phyloP scores from a whole-genome alignment of 768 basidiomycete species.

The Leccinum boreale region DNA sequence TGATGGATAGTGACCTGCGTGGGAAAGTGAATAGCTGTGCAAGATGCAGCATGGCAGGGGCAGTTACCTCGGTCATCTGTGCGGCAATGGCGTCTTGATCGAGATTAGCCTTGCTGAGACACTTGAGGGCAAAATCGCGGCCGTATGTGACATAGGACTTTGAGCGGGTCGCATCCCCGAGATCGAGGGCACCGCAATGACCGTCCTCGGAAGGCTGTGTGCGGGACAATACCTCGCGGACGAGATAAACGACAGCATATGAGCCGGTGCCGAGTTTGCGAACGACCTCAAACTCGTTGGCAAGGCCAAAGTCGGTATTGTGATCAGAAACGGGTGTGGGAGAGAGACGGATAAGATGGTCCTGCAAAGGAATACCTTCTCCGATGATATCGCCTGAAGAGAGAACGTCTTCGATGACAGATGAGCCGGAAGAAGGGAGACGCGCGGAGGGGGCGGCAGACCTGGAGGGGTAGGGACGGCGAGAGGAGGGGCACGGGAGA shows the following conservation, averaged over 20 bases:
- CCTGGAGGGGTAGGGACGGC: conserved; percentile 35
- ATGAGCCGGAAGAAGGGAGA: conserved; percentile 28
- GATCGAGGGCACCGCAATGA: conserved; percentile 52
- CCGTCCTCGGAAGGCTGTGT: conserved; percentile 47
- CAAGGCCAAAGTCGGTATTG: conserved; percentile 43
- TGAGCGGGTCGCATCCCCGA: conserved; percentile 39
- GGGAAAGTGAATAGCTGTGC: conserved; percentile 7
- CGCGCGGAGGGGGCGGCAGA: conserved; percentile 26
- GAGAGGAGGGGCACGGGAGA: conserved; percentile 32
- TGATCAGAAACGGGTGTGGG: conserved; percentile 33
- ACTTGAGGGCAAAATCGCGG: conserved; percentile 91
- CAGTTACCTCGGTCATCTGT: conserved; percentile 83
- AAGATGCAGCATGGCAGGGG: conserved; percentile 5
- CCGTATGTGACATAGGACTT: conserved; percentile 53
- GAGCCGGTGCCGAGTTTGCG: conserved; percentile 83
- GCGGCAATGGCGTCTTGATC: conserved; percentile 82
- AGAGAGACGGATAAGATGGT: conserved; percentile 61
- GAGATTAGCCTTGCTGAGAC: conserved; percentile 91
- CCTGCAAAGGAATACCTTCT: conserved; percentile 62
- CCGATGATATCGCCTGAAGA: conserved; percentile 72
- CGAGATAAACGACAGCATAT: conserved; percentile 93
- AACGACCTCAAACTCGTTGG: conserved; percentile 78
- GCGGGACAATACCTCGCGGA: conserved; percentile 60
- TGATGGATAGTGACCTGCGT: conserved; percentile 89
- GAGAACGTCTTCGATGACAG: conserved; percentile 50